phyloP scores from a whole-genome alignment of 2,329 filamentous ascomycete species.

The Pseudocercospora fuligena region DNA sequence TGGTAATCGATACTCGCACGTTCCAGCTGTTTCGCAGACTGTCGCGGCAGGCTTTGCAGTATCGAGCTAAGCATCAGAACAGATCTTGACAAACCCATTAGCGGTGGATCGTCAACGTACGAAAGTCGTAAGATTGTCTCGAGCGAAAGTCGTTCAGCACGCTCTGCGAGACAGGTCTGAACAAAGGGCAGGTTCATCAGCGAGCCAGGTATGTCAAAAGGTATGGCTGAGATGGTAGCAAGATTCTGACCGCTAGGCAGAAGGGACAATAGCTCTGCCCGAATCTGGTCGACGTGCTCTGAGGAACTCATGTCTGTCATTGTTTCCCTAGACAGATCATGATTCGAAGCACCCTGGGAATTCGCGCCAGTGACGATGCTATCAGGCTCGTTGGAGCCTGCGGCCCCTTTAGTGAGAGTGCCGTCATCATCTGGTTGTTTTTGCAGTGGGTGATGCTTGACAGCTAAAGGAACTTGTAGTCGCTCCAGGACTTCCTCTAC shows the following conservation, averaged over 20 bases:
- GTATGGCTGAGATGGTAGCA: background rate
- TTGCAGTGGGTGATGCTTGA: background rate
- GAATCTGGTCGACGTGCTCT: background rate
- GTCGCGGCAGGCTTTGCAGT: background rate
- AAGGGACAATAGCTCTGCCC: background rate
- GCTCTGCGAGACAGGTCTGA: background rate
- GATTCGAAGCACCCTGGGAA: background rate
- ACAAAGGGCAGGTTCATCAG: background rate
- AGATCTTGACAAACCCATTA: background rate
- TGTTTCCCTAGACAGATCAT: background rate
- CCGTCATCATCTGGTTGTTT: background rate
- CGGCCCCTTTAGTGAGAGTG: background rate
- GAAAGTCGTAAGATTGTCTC: background rate
- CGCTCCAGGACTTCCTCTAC: slow-evolving; percentile 8
- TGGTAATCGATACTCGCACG: background rate
- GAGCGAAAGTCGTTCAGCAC: background rate
- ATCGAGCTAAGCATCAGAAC: background rate
- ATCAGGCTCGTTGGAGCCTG: background rate
- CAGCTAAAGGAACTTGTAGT: background rate
- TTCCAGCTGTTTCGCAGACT: background rate
- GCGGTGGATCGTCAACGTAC: background rate
- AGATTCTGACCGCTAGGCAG: background rate
- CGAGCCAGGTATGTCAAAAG: background rate
- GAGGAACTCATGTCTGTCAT: background rate
- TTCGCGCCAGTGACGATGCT: background rate